phyloP scores from a whole-genome alignment of 257 asterid genomes.

The Paulownia fortunei region DNA sequence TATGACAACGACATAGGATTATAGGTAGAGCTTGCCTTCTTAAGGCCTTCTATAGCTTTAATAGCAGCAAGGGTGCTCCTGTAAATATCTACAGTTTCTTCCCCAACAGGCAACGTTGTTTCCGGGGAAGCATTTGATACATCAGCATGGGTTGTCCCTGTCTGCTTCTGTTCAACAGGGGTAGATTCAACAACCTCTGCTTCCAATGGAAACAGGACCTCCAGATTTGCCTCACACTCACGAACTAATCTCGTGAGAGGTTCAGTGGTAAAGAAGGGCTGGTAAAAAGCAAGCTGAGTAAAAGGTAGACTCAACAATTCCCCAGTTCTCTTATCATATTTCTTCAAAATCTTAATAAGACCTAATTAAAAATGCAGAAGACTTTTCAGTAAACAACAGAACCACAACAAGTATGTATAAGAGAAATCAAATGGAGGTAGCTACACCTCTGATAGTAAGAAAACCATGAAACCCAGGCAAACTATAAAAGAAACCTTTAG shows the following conservation, averaged over 20 bases:
- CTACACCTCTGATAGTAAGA: neutral
- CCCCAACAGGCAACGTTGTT: slow-evolving; percentile 51
- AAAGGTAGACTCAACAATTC: slow-evolving; percentile 74
- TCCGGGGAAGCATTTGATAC: slow-evolving; percentile 35
- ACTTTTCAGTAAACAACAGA: neutral
- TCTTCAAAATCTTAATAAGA: slow-evolving; percentile 88
- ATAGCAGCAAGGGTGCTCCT: slow-evolving; percentile 87
- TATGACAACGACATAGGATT: slow-evolving; percentile 84
- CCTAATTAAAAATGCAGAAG: slow-evolving; percentile 48
- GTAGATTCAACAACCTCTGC: slow-evolving; percentile 71
- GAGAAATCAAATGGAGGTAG: neutral
- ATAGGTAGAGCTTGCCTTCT: slow-evolving; percentile 86
- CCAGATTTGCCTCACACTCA: slow-evolving; percentile 93
- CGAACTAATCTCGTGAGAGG: slow-evolving; percentile 77
- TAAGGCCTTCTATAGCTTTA: slow-evolving; percentile 79
- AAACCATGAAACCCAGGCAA: neutral
- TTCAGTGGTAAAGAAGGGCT: slow-evolving; percentile 90
- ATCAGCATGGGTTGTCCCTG: slow-evolving; percentile 34
- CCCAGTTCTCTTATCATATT: slow-evolving; percentile 92
- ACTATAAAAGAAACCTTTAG: neutral
- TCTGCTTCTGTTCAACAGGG: slow-evolving; percentile 36
- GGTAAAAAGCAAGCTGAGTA: slow-evolving; percentile 73
- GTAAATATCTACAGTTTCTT: slow-evolving; percentile 73
- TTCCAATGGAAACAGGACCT: slow-evolving; percentile 79
- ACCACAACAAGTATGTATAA: neutral